Evolutionary conservation across 2,329 filamentous ascomycete species (phyloP).

Genomic region (Diplodia mutila): DNA sequence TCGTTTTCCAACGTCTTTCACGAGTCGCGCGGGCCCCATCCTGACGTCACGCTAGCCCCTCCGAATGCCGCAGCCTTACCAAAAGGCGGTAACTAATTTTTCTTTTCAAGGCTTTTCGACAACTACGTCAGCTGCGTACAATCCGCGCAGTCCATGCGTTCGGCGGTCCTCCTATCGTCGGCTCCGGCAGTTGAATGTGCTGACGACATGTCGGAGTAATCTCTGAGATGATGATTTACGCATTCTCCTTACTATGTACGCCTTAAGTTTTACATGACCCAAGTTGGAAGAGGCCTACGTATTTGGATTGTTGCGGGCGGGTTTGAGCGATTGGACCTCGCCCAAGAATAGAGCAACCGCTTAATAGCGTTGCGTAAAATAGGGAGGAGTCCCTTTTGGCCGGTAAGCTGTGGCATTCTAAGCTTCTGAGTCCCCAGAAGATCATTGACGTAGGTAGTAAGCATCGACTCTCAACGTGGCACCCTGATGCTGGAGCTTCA

Average conservation of each 20-base stretch:
- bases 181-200: not conserved
- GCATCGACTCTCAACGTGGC: not conserved
- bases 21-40: not conserved
- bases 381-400: not conserved
- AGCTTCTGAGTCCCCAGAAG: not conserved
- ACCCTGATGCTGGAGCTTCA: not conserved
- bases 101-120: not conserved
- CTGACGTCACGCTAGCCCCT: slow-evolving; percentile 1
- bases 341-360: not conserved
- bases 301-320: not conserved
- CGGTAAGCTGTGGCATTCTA: not conserved
- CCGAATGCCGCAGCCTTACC: not conserved
- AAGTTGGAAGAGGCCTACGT: not conserved
- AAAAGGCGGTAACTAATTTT: not conserved
- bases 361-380: not conserved
- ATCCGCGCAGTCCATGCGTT: not conserved
- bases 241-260: not conserved
- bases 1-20: not conserved
- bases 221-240: not conserved
- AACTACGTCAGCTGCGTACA: not conserved
- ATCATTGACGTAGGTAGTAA: not conserved
- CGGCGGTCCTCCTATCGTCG: not conserved
- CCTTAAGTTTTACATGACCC: not conserved
- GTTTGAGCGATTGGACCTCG: not conserved
- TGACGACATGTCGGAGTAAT: not conserved